These are phyloP conservation scores for Lathyrus aphaca DNA, from an alignment of 306 rosid species.

Conservation along the genomic window DNA sequence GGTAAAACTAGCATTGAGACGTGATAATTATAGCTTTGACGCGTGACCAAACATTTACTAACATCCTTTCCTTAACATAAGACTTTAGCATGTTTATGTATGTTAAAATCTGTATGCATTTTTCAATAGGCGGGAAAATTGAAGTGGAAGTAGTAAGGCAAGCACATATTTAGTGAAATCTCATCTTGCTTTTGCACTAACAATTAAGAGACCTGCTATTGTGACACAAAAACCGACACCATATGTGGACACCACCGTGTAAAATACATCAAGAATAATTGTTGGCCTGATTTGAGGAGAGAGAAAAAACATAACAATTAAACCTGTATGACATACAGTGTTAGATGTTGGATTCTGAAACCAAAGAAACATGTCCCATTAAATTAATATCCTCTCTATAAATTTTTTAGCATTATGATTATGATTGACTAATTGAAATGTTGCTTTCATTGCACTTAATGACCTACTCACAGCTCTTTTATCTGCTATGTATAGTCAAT, in stretches of 20 bases:
- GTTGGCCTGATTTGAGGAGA: no score
- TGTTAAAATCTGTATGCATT: background rate
- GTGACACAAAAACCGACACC: no score
- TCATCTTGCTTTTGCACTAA: constrained; percentile 13
- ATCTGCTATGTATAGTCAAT: constrained; percentile 5
- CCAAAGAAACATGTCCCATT: no score
- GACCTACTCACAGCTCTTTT: constrained; percentile 1
- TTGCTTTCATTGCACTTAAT: constrained; percentile 21
- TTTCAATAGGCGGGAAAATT: background rate
- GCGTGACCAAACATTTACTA: no score
- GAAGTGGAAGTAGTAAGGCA: constrained; percentile 2
- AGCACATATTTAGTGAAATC: constrained; percentile 11
- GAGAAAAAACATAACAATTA: no score
- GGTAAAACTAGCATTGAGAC: no score
- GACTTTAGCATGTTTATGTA: background rate
- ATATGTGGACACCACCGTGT: no score
- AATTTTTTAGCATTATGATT: constrained; percentile 17
- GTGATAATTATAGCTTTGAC: no score
- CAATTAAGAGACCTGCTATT: background rate
- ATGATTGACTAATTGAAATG: constrained; percentile 6
- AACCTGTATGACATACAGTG: no score
- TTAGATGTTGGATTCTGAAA: no score
- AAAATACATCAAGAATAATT: no score
- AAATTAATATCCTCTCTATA: background rate
- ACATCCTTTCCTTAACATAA: background rate